A percentile compares a stretch with the other conserved stretches of the same genome.
These are phyloP conservation scores for Penicillium dipodomyicola DNA, from an alignment of 495 filamentous ascomycete species.

Conservation along the genomic window DNA sequence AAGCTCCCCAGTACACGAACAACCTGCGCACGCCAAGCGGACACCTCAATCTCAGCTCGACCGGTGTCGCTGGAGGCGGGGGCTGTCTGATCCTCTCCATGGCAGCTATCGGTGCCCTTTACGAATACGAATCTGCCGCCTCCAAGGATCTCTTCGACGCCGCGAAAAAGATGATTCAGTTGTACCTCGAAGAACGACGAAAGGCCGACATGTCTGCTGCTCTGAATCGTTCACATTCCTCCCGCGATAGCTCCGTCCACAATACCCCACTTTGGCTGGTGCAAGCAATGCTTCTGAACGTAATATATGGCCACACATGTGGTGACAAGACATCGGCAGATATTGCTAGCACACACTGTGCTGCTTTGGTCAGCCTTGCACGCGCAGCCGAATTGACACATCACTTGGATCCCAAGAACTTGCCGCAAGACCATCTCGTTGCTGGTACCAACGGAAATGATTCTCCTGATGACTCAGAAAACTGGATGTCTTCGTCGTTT, in stretches of 20 bases:
- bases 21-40: conserved; percentile 53
- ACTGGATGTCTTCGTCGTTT: conserved; percentile 33
- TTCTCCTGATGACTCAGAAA: conserved; percentile 20
- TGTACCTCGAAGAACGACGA: conserved; percentile 89
- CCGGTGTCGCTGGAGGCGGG: conserved; percentile 71
- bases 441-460: conserved; percentile 17
- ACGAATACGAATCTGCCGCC: conserved; percentile 75
- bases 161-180: conserved; percentile 90
- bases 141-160: conserved; percentile 89
- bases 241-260: conserved; percentile 66
- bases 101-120: conserved; percentile 93
- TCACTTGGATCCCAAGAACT: conserved; percentile 41
- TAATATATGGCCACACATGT: conserved; percentile 94
- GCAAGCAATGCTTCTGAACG: conserved; percentile 97
- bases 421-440: conserved; percentile 40
- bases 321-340: conserved; percentile 87
- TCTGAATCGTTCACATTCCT: conserved; percentile 58
- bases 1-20: conserved; percentile 66
- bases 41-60: conserved; percentile 56
- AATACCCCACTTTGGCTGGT: conserved; percentile 92
- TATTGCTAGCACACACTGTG: conserved; percentile 88
- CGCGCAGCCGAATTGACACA: conserved; percentile 74
- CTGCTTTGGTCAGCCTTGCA: conserved; percentile 85
- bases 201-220: conserved; percentile 85
- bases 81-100: conserved; percentile 93